Evolutionary conservation across 2,329 filamentous ascomycete genomes (phyloP).

Genomic region (Alternaria sp.): DNA sequence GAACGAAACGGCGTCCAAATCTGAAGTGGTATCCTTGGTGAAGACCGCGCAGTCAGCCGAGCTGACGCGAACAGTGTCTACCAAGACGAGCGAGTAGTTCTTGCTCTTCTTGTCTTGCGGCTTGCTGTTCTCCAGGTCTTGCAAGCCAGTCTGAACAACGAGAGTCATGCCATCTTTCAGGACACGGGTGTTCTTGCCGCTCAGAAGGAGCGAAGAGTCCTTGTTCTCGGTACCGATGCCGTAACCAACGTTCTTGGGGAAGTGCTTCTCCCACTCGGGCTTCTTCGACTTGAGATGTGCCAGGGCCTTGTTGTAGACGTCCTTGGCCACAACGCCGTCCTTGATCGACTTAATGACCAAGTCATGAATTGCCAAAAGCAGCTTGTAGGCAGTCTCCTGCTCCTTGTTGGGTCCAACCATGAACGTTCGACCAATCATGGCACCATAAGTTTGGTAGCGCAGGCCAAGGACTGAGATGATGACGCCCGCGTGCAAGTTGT

Average conservation of each 20-base stretch:
- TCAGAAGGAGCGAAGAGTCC: constrained; percentile 83
- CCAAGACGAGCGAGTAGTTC: constrained; percentile 86
- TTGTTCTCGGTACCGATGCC: constrained; percentile 92
- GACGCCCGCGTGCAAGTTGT: constrained; percentile 84
- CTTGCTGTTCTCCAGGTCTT: constrained; percentile 84
- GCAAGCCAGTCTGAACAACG: constrained; percentile 86
- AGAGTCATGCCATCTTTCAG: constrained; percentile 98
- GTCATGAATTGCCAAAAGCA: constrained; percentile 84
- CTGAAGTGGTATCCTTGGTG: constrained; percentile 89
- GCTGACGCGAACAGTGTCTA: constrained; percentile 91
- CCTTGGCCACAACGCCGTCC: constrained; percentile 85
- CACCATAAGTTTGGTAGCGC: constrained; percentile 95
- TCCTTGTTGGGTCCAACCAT: constrained; percentile 96
- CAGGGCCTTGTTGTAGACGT: constrained; percentile 89
- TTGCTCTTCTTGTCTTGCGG: constrained; percentile 91
- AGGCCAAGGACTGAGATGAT: constrained; percentile 93
- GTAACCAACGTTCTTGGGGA: constrained; percentile 89
- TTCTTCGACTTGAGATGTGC: constrained; percentile 85
- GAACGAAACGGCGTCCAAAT: constrained; percentile 94
- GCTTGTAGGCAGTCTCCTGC: constrained; percentile 93
- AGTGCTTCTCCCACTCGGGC: constrained; percentile 93
- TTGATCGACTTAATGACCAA: constrained; percentile 89
- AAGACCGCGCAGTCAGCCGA: constrained; percentile 83
- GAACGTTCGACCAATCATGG: constrained; percentile 90
- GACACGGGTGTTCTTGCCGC: constrained; percentile 81